Evolutionary conservation across 164 flowering plant genomes (phyloP).

Genomic region (Kingdonia uniflora): DNA sequence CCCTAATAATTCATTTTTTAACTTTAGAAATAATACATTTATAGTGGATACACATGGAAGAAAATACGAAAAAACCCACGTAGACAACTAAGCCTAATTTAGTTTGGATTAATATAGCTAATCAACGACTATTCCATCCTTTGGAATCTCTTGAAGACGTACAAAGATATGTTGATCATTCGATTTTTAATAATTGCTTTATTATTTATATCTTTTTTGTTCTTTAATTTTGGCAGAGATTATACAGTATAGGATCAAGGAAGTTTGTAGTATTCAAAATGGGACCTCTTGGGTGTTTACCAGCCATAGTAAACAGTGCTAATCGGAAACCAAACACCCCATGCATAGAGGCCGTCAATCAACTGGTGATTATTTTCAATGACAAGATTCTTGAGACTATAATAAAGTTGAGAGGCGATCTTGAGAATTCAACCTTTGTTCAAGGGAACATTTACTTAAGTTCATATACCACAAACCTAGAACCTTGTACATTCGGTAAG

Average conservation of each 20-base stretch:
- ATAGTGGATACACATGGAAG: too few species aligned
- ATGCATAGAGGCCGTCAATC: constrained; percentile 32
- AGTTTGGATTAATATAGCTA: too few species aligned
- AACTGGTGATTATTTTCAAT: constrained; percentile 22
- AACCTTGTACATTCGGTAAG: constrained; percentile 37
- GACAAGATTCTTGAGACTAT: constrained; percentile 20
- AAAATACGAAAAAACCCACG: too few species aligned
- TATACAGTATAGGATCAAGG: constrained; percentile 9
- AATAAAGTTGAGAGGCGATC: constrained; percentile 18
- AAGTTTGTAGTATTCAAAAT: constrained; percentile 7
- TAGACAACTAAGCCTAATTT: too few species aligned
- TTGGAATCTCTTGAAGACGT: too few species aligned
- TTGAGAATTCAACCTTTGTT: constrained; percentile 27
- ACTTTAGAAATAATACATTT: too few species aligned
- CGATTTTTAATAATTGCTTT: too few species aligned
- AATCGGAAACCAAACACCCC: constrained; percentile 9
- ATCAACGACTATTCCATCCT: too few species aligned
- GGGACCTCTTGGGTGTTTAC: constrained; percentile 35
- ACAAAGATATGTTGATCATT: too few species aligned
- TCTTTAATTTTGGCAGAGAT: not conserved
- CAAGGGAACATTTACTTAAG: constrained; percentile 17
- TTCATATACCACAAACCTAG: not conserved
- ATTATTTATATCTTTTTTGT: too few species aligned
- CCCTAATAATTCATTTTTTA: too few species aligned
- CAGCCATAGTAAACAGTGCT: not conserved